A percentile compares a stretch with the other conserved stretches of the same genome.
Conservation (phyloP, 2,329 filamentous ascomycete genomes). For the Berkeleyomyces rouxiae region DNA sequence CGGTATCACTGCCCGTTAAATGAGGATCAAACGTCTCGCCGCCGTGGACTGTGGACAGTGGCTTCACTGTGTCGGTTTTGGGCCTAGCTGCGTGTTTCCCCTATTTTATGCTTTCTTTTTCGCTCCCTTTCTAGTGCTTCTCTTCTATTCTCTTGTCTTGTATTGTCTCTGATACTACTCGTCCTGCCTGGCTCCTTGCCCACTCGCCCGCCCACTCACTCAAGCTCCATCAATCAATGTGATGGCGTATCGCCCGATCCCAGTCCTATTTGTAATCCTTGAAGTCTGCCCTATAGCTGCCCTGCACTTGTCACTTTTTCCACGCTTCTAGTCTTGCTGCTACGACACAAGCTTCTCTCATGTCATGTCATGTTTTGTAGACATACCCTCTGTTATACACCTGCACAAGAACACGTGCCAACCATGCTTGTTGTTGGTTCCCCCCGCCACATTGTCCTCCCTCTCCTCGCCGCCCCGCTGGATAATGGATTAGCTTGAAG, state of each 20-base stretch:
- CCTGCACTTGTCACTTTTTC: not conserved
- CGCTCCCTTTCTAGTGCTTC: not conserved
- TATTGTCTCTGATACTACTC: too few species aligned
- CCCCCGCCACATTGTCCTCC: too few species aligned
- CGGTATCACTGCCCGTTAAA: not conserved
- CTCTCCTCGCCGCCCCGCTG: too few species aligned
- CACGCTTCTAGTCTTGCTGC: not conserved
- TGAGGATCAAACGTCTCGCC: constrained; percentile 3
- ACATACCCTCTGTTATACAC: not conserved
- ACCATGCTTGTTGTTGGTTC: too few species aligned
- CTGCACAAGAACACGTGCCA: too few species aligned
- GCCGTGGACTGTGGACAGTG: not conserved
- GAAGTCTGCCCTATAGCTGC: not conserved
- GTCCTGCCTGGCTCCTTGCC: not conserved
- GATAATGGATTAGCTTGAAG: not conserved
- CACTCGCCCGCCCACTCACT: not conserved
- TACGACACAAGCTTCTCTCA: not conserved
- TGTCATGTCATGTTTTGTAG: not conserved
- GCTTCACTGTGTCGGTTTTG: not conserved
- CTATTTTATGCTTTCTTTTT: not conserved
- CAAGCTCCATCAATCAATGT: not conserved
- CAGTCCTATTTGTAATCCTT: too few species aligned
- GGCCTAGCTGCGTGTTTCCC: not conserved
- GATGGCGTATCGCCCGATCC: too few species aligned
- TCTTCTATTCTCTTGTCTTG: not conserved